Evolutionary conservation across 305 asterid genomes (phyloP).

Genomic region (Fraxinus latifolia): DNA sequence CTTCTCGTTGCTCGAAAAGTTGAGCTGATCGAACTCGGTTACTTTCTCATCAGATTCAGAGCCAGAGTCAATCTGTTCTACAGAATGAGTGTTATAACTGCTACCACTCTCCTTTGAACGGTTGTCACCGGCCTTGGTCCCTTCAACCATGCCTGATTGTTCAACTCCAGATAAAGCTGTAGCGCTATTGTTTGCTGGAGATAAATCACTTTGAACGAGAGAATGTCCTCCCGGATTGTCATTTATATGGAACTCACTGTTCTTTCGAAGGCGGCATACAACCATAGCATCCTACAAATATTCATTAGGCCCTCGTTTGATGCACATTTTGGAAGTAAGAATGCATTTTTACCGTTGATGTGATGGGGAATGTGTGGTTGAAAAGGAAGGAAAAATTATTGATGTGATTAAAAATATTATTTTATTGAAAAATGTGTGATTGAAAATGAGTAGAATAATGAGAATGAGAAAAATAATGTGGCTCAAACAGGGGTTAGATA

Average conservation of each 20-base stretch:
- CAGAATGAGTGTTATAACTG: slow-evolving; percentile 53
- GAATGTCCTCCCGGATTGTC: slow-evolving; percentile 29
- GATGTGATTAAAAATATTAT: too few species aligned
- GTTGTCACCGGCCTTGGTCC: slow-evolving; percentile 30
- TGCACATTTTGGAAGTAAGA: too few species aligned
- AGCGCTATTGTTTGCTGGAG: slow-evolving; percentile 16
- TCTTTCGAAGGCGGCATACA: slow-evolving; percentile 76
- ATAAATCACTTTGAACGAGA: slow-evolving; percentile 23
- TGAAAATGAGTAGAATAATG: too few species aligned
- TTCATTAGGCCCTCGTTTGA: not conserved
- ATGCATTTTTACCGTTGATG: too few species aligned
- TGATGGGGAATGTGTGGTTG: too few species aligned
- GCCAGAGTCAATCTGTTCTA: slow-evolving; percentile 45
- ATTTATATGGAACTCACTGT: slow-evolving; percentile 54
- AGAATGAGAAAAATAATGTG: too few species aligned
- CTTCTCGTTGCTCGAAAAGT: slow-evolving; percentile 35
- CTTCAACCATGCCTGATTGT: slow-evolving; percentile 33
- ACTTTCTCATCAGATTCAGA: slow-evolving; percentile 47
- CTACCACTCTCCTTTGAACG: slow-evolving; percentile 52
- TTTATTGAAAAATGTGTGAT: too few species aligned
- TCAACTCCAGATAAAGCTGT: slow-evolving; percentile 36
- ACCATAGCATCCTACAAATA: slow-evolving; percentile 61
- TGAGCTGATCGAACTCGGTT: slow-evolving; percentile 12
- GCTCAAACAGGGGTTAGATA: not conserved
- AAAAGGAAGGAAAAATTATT: too few species aligned